Base-by-base conservation (phyloP, 106 monocot species). In the Allium cepa region DNA sequence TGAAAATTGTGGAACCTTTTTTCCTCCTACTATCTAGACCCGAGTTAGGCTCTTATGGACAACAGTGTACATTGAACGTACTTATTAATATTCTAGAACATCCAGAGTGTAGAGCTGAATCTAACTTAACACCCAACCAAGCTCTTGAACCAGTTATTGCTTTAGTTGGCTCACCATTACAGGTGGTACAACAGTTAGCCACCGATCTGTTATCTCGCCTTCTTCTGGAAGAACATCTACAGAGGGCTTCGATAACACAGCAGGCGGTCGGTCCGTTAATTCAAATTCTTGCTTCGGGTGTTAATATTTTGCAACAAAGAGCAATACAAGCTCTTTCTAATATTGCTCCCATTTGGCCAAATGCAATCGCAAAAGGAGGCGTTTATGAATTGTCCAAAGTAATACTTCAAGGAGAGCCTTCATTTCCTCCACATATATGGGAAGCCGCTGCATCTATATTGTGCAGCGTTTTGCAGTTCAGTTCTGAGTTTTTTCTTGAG, bases 41-140 rank as follows among this genome's bases (percentile, higher is more conserved):
- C 67, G 93, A 93, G 62, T 58, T 87, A 67, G 83, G 90, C 72
- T 73, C 90, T 67, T 85, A 88, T 73, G 99, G 99, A n/a, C 90
- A 90, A 63, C 84, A 93, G 59, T 87, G 85, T 70, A 77, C 85
- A 6, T 50, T 99, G 16, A 87, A 99, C 68, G 85, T 83, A 78
- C 93, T 99, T 83, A 71, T 93, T 63, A 99, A 99, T 74, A 85
- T 99, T 73, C 77, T 93, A 66, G 99, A 93, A 73, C 87, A 93
- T 71, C 99, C 99, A 22, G 81, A 90, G 50, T 81, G 84, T 63
- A 81, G 97, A 17, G 84, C 80, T 59, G 87, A 99, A 68, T 85
- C 77, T 77, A 80, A 66, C 47, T 68, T 90, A 52, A 82, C 73
- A 62, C 81, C 90, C n/a, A 80, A 81, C 12, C 83, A 85, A 62